Evolutionary conservation across 228 moss, liverwort and hornwort genomes (phyloP).

Genomic region (Sphagnum magellanicum): DNA sequence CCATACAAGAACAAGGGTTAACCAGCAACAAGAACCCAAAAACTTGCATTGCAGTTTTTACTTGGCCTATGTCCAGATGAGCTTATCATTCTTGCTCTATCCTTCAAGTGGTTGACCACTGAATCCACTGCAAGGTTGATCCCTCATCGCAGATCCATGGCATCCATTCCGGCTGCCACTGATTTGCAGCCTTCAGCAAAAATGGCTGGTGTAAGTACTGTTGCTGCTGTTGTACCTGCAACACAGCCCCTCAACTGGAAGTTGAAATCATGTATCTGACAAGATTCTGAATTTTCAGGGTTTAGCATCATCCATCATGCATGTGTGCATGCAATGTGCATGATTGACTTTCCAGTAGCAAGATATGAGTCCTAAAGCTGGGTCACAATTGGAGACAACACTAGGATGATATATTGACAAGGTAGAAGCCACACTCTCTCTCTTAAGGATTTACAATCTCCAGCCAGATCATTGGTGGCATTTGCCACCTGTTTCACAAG

Average conservation of each 20-base stretch:
- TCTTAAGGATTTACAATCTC: conserved; percentile 49
- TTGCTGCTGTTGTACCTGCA: conserved; percentile 77
- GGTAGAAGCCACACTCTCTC: too few relatives aligned
- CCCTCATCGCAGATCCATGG: conserved; percentile 52
- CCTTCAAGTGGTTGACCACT: conserved; percentile 35
- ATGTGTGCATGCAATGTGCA: too few relatives aligned
- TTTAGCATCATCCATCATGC: too few relatives aligned
- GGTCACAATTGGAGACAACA: too few relatives aligned
- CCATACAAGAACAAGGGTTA: neutral
- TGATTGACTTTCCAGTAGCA: too few relatives aligned
- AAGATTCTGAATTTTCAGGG: too few relatives aligned
- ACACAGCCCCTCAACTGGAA: too few relatives aligned
- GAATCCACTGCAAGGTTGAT: conserved; percentile 51
- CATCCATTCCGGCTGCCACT: conserved; percentile 59
- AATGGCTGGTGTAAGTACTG: conserved; percentile 41
- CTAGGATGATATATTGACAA: too few relatives aligned
- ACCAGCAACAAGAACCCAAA: neutral
- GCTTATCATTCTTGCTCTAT: conserved; percentile 48
- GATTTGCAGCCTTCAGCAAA: conserved; percentile 52
- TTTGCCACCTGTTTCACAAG: conserved; percentile 86
- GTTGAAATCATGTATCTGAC: too few relatives aligned
- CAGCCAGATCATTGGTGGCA: conserved; percentile 81
- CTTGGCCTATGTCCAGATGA: conserved; percentile 47
- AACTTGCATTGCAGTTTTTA: conserved; percentile 3
- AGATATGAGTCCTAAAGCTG: too few relatives aligned